A percentile compares a stretch with the other conserved stretches of the same genome.
Evolutionary conservation across 2,329 filamentous ascomycete genomes (phyloP).

Genomic region (Ascochyta lentis): DNA sequence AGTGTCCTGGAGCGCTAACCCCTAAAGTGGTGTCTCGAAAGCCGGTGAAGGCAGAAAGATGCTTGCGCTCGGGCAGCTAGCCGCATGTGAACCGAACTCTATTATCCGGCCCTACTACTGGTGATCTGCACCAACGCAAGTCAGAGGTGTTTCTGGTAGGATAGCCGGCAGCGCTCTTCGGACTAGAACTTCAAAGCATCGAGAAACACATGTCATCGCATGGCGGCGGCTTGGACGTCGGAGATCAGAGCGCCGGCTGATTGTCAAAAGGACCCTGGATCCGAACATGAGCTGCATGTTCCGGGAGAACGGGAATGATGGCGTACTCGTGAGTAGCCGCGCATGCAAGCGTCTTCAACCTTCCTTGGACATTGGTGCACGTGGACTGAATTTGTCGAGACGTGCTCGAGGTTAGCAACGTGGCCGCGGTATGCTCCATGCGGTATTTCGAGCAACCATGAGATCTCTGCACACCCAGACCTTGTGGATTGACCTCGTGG

Average conservation of each 20-base stretch:
- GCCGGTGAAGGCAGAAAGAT: background rate
- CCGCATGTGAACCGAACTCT: constrained; percentile 13
- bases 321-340: background rate
- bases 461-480: constrained; percentile 4
- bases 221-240: background rate
- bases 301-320: background rate
- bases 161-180: constrained; percentile 1
- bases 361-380: background rate
- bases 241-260: background rate
- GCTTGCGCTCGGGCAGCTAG: constrained; percentile 10
- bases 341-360: background rate
- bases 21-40: background rate
- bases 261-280: background rate
- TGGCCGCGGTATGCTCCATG: background rate
- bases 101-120: background rate
- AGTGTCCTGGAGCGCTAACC: background rate
- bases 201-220: background rate
- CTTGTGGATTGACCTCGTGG: background rate
- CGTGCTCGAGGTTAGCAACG: background rate
- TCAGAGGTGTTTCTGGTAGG: constrained; percentile 8
- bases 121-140: constrained; percentile 10
- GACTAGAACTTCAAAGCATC: background rate
- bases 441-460: background rate
- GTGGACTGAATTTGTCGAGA: background rate
- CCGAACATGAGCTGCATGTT: constrained; percentile 2